Evolutionary conservation across 176 grass and related monocot genomes (phyloP), one percentile per base, ranked within the genome.

Genomic region (Oryza nivara): DNA sequence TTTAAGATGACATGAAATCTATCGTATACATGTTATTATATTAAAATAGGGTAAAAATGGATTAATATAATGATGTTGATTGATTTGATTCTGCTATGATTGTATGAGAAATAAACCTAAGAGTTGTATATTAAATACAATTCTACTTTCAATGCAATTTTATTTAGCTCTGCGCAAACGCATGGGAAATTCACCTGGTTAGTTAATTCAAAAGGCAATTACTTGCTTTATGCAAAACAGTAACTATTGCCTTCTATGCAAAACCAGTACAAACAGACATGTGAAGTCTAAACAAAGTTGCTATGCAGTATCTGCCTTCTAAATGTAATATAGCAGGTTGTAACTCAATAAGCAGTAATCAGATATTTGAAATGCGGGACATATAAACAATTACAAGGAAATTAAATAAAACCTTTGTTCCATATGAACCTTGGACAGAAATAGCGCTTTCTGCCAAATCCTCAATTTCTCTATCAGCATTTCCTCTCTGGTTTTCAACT

Each of bases 361-460:
- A 41, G 4, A 86, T 13, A 58, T 36, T 76, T 90, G 16, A 77
- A 76, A 72, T 52, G 8, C 28, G 40, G 4, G 11, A 58, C 61
- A 82, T 23, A 67, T 52, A 78, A 80, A 60, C 13, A 3, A 43
- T 15, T 26, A 11, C 35, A 75, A 85, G 40, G n/a, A 83, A 22
- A 73, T 69, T 40, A 20, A 84, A 76, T 63, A 3, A 77, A 76
- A 97, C 93, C 93, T 98, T 98, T 80, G 92, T 98, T 82, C 96
- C 93, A 69, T 98, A 98, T 67, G 96, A 98, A 17, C 96, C 96
- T 92, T 89, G 81, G 40, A 95, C 85, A 74, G 81, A 46, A 82
- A 98, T 91, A 85, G 74, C 68, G 14, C 70, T 89, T 82, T 95
- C 93, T 92, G 80, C 73, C 71, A 75, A 73, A 83, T 82, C 78